phyloP scores from a whole-genome alignment of 2,329 filamentous ascomycete genomes.

The Arthrobotrys entomopaga region DNA sequence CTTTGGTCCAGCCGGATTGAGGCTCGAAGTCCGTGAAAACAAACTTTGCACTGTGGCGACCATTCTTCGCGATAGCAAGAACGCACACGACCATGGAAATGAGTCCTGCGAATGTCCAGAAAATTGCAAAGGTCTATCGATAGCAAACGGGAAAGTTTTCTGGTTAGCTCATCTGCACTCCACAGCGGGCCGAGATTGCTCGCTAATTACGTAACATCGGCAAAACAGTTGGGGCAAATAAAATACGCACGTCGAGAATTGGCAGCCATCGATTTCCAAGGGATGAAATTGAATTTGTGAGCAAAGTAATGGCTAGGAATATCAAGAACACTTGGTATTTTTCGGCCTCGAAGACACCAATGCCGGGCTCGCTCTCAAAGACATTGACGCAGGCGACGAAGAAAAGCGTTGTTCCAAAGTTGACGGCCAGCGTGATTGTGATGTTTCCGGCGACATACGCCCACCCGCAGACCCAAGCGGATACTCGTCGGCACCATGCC shows the following conservation, averaged over 20 bases:
- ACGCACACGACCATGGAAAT: constrained; percentile 72
- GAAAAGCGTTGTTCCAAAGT: constrained; percentile 74
- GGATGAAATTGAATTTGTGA: constrained; percentile 67
- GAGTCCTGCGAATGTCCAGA: constrained; percentile 78
- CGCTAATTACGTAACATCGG: constrained; percentile 50
- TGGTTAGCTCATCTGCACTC: constrained; percentile 40
- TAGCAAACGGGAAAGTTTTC: constrained; percentile 13
- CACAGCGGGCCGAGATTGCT: constrained; percentile 24
- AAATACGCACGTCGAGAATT: constrained; percentile 72
- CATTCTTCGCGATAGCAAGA: constrained; percentile 75
- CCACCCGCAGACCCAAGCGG: constrained; percentile 80
- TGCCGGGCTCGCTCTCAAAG: constrained; percentile 65
- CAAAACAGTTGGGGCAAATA: constrained; percentile 56
- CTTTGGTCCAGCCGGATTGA: constrained; percentile 74
- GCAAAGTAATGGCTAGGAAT: constrained; percentile 66
- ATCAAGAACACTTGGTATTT: constrained; percentile 66
- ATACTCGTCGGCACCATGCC: constrained; percentile 69
- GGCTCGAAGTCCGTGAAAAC: constrained; percentile 76
- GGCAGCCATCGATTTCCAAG: constrained; percentile 68
- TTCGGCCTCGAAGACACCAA: constrained; percentile 64
- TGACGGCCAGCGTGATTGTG: constrained; percentile 83
- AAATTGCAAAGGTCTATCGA: constrained; percentile 74
- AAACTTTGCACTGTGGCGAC: constrained; percentile 71
- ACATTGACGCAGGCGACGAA: constrained; percentile 69
- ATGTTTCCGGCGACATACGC: constrained; percentile 81